Base-by-base conservation (phyloP, 2,329 filamentous ascomycete genomes). In the Scedosporium dehoogii region DNA sequence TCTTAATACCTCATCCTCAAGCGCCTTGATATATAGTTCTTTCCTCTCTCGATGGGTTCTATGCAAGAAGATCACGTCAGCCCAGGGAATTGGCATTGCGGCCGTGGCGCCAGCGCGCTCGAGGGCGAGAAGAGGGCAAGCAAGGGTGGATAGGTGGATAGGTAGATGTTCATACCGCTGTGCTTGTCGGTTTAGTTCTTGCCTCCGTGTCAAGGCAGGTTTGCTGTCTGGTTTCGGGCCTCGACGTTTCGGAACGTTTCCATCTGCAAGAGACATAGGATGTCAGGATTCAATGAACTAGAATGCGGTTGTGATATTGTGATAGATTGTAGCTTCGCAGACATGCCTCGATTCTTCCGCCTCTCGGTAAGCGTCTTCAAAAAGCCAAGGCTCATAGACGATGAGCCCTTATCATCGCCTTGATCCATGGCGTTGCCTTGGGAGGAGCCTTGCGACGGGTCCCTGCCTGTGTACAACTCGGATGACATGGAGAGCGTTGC, bases 11-110 rank as follows among this genome's bases (percentile, higher is more conserved):
- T 97, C 92, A 70, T 93, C 88, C 74, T 99, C 94, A 16, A 97
- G 84, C 10, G 90, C 86, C 74, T 96, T 96, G 78, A 97, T 96
- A 73, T 97, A 97, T 69, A 92, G 83, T 75, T 97, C 94, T 74
- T 97, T 97, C 67, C 94, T 86, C 76, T 97, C 94, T 62, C 94
- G 91, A 75, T 99, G 94, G 18, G 94, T 97, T 71, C 94, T 96
- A 58, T n/a, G 18, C 16, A 6, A 25, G n/a, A 14, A 27, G 9
- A 71, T 62, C 63, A 59, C 63, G 44, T 60, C 41, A 60, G 59
- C 44, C 7, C 44, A 6, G 27, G 29, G 7, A 23, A n/a, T 12
- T 4, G 16, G 53, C 16, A 57, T 23, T 27, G 53, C 9, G 23
- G 23, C 3, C 23, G 16, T 3, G 53, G 18, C 6, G 2, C n/a